Evolutionary conservation across 2,329 filamentous ascomycete genomes (phyloP), one percentile per base, ranked within the genome.

Genomic region (Colletotrichum lindemuthianum): DNA sequence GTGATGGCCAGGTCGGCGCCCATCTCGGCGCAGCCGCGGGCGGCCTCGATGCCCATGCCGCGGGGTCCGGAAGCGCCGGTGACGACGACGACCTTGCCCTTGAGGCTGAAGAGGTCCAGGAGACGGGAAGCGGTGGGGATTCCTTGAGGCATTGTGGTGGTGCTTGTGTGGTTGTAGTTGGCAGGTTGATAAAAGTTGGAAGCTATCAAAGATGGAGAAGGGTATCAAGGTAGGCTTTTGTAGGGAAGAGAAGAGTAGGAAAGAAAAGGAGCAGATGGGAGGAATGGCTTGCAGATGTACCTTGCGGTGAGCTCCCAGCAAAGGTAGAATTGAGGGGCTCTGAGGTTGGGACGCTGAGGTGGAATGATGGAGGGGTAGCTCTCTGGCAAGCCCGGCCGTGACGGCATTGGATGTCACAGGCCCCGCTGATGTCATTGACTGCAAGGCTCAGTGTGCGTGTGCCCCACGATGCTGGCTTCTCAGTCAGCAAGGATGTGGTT

Each of bases 1-100:
- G 91, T 94, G 70, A 92, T 85, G 72, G 88, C 89, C 43, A 92
- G 79, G 70, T 91, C 84, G 67, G 89, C 90, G 49, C 90, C 90
- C 72, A 90, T 86, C 78, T 92, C 90, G 51, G 90, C 90, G 55
- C 88, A 84, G 40, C 86, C 89, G n/a, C 89, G 83, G 13, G 89
- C 90, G 8, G 91, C 88, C 65, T 88, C 85, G 34, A 91, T 85
- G 66, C 90, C 90, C 77, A 92, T 91, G 67, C 90, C 90, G 40
- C 86, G 87, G 60, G 91, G 85, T 9, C 88, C 88, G 39, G 87
- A 90, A 11, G 89, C 89, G 63, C 90, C 90, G 5, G 89, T 89
- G 66, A 92, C 81, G 70, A 92, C 86, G 69, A 90, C 86, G 54
- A 90, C 90, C 77, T 90, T 90, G 70, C 89, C 89, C 78, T 90